Percentiles rank a stretch among this genome's conserved stretches.
Evolutionary conservation across 1,284 basidiomycete species (phyloP).

Genomic region (Ustilago trichophora): DNA sequence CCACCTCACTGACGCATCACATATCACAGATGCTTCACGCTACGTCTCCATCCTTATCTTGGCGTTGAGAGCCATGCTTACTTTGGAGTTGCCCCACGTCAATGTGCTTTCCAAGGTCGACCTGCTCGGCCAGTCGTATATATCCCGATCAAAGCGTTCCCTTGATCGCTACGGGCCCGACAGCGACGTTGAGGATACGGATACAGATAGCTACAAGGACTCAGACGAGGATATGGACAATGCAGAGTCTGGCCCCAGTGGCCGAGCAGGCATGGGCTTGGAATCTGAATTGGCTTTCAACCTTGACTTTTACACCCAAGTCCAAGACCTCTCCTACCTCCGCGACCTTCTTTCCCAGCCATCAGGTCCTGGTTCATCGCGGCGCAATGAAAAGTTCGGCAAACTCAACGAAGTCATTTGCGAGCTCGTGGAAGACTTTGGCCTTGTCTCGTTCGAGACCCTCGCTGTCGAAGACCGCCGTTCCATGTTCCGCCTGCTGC

Average conservation of each 20-base stretch:
- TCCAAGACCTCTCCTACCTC: slow-evolving; percentile 91
- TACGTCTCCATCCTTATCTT: slow-evolving; percentile 92
- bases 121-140: slow-evolving; percentile 70
- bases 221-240: slow-evolving; percentile 6
- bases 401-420: slow-evolving; percentile 85
- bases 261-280: slow-evolving; percentile 18
- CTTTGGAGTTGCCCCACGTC: slow-evolving; percentile 94
- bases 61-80: slow-evolving; percentile 94
- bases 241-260: not conserved
- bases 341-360: slow-evolving; percentile 75
- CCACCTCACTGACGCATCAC: slow-evolving; percentile 94
- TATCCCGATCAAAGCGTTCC: slow-evolving; percentile 18
- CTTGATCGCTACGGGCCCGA: slow-evolving; percentile 21
- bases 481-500: slow-evolving; percentile 61
- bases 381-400: slow-evolving; percentile 46
- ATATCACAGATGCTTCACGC: slow-evolving; percentile 93
- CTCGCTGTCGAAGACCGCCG: slow-evolving; percentile 72
- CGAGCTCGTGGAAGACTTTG: slow-evolving; percentile 90
- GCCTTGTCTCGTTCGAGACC: slow-evolving; percentile 95
- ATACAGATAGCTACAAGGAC: not conserved
- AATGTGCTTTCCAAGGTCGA: slow-evolving; percentile 98
- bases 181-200: slow-evolving; percentile 25
- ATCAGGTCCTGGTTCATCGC: slow-evolving; percentile 32
- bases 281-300: slow-evolving; percentile 77
- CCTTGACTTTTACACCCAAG: slow-evolving; percentile 96